phyloP scores from a whole-genome alignment of 257 asterid species.

The Jasminum sambac region DNA sequence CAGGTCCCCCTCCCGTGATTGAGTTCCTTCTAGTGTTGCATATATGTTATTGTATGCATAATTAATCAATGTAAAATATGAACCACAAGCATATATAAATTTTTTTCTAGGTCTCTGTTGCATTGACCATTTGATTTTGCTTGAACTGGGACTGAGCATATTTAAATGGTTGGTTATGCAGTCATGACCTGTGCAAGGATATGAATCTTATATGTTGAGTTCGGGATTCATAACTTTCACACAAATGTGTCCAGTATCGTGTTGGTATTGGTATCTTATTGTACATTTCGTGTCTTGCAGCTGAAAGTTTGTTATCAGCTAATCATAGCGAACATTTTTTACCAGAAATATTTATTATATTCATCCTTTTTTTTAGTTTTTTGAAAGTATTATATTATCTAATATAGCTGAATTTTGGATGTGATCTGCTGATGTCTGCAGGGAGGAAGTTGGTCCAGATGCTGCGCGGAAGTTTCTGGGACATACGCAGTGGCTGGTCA shows the following conservation, averaged over 20 bases:
- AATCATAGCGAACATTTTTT: background rate
- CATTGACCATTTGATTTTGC: background rate
- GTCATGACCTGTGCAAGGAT: background rate
- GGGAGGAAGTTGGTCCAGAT: constrained; percentile 99
- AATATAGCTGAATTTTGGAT: background rate
- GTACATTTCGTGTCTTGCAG: background rate
- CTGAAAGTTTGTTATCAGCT: background rate
- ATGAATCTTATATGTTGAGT: background rate
- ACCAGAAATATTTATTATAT: background rate
- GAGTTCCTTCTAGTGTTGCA: background rate
- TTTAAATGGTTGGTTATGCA: background rate
- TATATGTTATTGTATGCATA: background rate
- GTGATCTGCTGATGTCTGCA: constrained; percentile 30
- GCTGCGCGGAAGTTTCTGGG: constrained; percentile 99
- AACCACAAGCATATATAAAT: background rate
- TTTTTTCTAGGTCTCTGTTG: too few species aligned
- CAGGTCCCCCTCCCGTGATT: background rate
- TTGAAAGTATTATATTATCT: too few species aligned
- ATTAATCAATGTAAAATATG: background rate
- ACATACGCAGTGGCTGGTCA: constrained; percentile 98
- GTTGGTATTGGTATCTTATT: background rate
- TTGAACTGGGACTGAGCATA: background rate
- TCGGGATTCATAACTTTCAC: background rate
- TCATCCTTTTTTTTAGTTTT: too few species aligned
- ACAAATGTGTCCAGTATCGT: background rate